These are phyloP conservation scores for Dothidotthia symphoricarpi DNA, from an alignment of 2,329 filamentous ascomycete genomes.

Conservation along the genomic window DNA sequence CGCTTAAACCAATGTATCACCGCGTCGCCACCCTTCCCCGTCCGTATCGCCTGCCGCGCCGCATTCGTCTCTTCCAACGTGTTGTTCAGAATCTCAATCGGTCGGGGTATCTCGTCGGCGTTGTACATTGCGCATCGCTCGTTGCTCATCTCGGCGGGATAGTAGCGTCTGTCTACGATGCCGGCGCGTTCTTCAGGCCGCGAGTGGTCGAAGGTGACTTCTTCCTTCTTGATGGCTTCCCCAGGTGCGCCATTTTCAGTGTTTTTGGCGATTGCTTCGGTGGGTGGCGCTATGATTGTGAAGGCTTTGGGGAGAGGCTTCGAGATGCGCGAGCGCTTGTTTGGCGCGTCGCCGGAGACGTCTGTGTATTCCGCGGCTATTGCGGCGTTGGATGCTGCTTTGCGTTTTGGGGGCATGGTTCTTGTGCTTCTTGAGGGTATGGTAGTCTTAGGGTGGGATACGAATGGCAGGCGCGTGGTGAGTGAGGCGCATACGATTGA, in stretches of 20 bases:
- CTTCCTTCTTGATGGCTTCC: slow-evolving; percentile 9
- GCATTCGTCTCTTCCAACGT: slow-evolving; percentile 62
- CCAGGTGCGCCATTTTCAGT: slow-evolving; percentile 18
- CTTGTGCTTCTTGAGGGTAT: not conserved
- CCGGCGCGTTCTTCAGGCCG: slow-evolving; percentile 40
- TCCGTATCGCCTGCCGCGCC: slow-evolving; percentile 51
- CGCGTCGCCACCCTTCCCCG: slow-evolving; percentile 48
- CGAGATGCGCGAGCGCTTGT: slow-evolving; percentile 40
- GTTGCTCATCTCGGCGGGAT: slow-evolving; percentile 83
- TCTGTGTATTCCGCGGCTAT: slow-evolving; percentile 39
- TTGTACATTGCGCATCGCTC: slow-evolving; percentile 73
- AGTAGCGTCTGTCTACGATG: slow-evolving; percentile 62
- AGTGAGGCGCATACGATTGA: too few relatives aligned
- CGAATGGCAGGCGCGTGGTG: too few relatives aligned
- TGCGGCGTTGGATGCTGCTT: slow-evolving; percentile 27
- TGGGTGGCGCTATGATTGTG: slow-evolving; percentile 11
- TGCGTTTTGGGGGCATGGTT: slow-evolving; percentile 38
- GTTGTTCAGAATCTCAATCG: slow-evolving; percentile 65
- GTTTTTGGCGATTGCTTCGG: slow-evolving; percentile 11
- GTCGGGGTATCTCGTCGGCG: slow-evolving; percentile 65
- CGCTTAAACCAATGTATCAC: slow-evolving; percentile 91
- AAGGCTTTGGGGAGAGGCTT: slow-evolving; percentile 29
- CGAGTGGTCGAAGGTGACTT: slow-evolving; percentile 36
- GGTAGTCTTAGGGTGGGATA: too few relatives aligned
- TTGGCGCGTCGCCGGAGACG: slow-evolving; percentile 30